A percentile compares a stretch with the other conserved stretches of the same genome.
Evolutionary conservation across 163 green algal species (phyloP).

Genomic region (Scenedesmus sp.): DNA sequence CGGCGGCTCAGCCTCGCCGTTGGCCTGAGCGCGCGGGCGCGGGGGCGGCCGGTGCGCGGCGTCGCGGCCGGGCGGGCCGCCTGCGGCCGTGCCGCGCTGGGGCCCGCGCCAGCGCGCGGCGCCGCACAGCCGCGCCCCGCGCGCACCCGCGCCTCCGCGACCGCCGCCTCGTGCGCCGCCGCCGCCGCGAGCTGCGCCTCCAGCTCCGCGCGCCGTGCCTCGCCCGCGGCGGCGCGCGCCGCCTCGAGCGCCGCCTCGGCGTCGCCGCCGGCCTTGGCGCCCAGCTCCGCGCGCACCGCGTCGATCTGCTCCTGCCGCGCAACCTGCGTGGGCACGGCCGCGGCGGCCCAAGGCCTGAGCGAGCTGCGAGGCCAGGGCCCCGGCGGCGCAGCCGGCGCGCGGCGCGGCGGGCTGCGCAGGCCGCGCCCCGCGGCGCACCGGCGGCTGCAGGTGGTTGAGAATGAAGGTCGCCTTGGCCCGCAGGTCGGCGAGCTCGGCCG

Average conservation of each 20-base stretch:
- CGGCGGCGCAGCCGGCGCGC: no score
- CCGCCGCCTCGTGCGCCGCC: conserved; percentile 14
- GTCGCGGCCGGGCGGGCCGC: no score
- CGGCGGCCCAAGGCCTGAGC: background rate
- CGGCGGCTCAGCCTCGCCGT: conserved; percentile 43
- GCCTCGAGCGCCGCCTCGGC: conserved; percentile 40
- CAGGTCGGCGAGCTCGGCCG: conserved; percentile 54
- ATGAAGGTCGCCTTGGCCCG: conserved; percentile 57
- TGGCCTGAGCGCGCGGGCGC: conserved; percentile 18
- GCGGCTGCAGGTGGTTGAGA: conserved; percentile 54
- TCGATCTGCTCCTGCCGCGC: conserved; percentile 49
- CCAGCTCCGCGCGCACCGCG: conserved; percentile 52
- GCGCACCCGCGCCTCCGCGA: conserved; percentile 60
- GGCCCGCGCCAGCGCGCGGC: no score
- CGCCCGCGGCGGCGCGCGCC: conserved; percentile 15
- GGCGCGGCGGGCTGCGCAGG: background rate
- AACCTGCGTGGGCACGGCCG: conserved; percentile 9
- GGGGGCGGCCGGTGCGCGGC: background rate
- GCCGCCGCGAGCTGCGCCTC: conserved; percentile 49
- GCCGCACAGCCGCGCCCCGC: background rate
- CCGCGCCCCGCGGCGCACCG: conserved; percentile 36
- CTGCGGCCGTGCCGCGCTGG: no score
- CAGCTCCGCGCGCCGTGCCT: conserved; percentile 36
- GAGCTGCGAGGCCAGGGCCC: no score
- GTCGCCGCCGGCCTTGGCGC: conserved; percentile 34